Conservation (phyloP, 345 rosid species). For the Acer yangbiense region DNA sequence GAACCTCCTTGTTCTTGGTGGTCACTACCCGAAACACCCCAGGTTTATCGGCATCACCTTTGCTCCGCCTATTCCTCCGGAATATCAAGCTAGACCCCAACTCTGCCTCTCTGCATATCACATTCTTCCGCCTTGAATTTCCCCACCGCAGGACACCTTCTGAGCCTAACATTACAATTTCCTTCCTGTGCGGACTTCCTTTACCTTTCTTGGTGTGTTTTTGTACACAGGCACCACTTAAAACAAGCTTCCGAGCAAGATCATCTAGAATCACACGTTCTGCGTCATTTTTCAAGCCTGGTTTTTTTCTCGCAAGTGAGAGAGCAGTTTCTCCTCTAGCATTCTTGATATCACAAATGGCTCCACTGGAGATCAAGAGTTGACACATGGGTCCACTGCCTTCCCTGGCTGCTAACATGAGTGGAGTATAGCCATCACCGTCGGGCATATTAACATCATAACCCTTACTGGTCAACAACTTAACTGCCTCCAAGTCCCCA, state of each 20-base stretch:
- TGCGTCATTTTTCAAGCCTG: constrained; percentile 36
- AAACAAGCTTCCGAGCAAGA: constrained; percentile 63
- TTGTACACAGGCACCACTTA: constrained; percentile 52
- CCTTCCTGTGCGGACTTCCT: constrained; percentile 68
- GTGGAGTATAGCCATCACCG: constrained; percentile 87
- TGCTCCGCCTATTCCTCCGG: constrained; percentile 47
- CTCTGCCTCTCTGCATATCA: constrained; percentile 64
- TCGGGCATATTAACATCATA: constrained; percentile 73
- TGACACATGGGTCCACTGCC: constrained; percentile 66
- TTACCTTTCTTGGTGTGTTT: constrained; percentile 89
- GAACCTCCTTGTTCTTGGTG: constrained; percentile 69
- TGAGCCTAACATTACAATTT: constrained; percentile 52
- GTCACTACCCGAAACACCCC: constrained; percentile 81
- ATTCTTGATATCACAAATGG: constrained; percentile 58
- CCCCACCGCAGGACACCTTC: constrained; percentile 81
- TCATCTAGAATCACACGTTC: constrained; percentile 65
- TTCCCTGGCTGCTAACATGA: constrained; percentile 91
- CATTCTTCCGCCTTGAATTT: constrained; percentile 64
- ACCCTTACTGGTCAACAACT: constrained; percentile 61
- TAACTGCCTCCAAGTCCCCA: constrained; percentile 76
- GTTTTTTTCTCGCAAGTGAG: constrained; percentile 48
- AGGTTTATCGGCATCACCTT: constrained; percentile 38
- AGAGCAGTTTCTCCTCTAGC: constrained; percentile 69
- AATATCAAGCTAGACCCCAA: constrained; percentile 62
- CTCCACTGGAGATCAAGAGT: constrained; percentile 66